Evolutionary conservation across 2,329 filamentous ascomycete genomes (phyloP).

Genomic region (Alternaria longipes): DNA sequence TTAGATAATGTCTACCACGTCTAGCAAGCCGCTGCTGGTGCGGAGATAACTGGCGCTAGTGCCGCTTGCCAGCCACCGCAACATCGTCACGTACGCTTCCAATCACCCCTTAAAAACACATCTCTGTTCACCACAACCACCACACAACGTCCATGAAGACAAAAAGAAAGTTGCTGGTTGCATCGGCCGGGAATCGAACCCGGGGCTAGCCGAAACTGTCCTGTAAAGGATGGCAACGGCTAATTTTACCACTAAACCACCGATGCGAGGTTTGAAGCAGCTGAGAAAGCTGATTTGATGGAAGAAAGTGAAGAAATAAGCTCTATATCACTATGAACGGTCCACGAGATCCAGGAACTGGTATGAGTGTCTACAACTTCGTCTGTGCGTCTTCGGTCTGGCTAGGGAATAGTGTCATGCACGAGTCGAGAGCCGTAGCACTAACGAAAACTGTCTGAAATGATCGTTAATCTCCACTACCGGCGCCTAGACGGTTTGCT

Average conservation of each 20-base stretch:
- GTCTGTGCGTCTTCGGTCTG: background rate
- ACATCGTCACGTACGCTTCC: background rate
- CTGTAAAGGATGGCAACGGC: conserved; percentile 26
- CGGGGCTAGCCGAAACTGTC: conserved; percentile 27
- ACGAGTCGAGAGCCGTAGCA: background rate
- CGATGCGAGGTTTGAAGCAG: conserved; percentile 13
- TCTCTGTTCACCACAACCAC: background rate
- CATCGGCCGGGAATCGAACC: conserved; percentile 22
- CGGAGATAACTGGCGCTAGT: background rate
- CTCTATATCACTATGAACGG: rapidly evolving
- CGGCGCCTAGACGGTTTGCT: background rate
- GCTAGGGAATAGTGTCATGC: background rate
- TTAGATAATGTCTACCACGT: background rate
- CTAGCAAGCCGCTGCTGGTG: background rate
- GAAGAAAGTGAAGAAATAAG: rapidly evolving
- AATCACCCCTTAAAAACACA: background rate
- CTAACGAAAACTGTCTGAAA: background rate
- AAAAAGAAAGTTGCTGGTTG: background rate
- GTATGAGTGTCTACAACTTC: rapidly evolving
- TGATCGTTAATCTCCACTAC: background rate
- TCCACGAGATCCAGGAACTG: no score
- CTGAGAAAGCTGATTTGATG: background rate
- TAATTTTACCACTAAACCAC: conserved; percentile 36
- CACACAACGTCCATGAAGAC: background rate
- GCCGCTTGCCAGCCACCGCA: background rate